phyloP scores from a whole-genome alignment of 345 rosid species.

The Rhizophora apiculata region DNA sequence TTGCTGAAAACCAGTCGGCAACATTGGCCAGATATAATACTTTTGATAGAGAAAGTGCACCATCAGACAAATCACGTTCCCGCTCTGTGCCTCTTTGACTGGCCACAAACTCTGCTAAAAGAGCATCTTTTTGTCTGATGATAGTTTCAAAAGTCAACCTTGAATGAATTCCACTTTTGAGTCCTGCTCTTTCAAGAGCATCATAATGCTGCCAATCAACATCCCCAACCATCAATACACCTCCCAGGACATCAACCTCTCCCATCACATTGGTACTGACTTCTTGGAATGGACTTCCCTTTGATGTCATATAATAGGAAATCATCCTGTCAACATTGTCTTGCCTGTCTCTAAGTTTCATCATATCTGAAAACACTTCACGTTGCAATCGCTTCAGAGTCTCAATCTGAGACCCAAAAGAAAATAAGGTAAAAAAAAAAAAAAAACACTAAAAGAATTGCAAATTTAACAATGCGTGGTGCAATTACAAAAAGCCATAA shows the following conservation, averaged over 20 bases:
- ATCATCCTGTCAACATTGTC: constrained; percentile 73
- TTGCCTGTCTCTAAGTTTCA: constrained; percentile 87
- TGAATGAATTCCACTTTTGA: constrained; percentile 55
- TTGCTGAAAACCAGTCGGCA: constrained; percentile 63
- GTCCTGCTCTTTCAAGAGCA: constrained; percentile 53
- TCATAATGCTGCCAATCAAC: constrained; percentile 39
- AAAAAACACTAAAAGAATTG: neutral
- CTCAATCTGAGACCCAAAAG: constrained; percentile 57
- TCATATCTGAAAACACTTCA: constrained; percentile 77
- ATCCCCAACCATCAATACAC: constrained; percentile 47
- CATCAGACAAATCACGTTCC: constrained; percentile 32
- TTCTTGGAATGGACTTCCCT: constrained; percentile 65
- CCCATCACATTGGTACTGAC: constrained; percentile 61
- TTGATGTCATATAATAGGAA: constrained; percentile 46
- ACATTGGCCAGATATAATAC: constrained; percentile 57
- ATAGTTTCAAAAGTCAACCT: constrained; percentile 65
- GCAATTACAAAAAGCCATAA: too few relatives aligned
- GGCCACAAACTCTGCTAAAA: constrained; percentile 61
- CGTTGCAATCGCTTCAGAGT: constrained; percentile 88
- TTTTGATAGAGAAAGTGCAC: constrained; percentile 59
- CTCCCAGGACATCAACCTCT: constrained; percentile 69
- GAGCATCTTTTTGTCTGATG: constrained; percentile 50
- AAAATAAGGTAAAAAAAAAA: constrained; percentile 11
- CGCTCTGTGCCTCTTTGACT: constrained; percentile 36
- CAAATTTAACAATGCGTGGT: too few relatives aligned